Base-by-base conservation (phyloP, 106 monocot species). In the Ottelia alismoides region DNA sequence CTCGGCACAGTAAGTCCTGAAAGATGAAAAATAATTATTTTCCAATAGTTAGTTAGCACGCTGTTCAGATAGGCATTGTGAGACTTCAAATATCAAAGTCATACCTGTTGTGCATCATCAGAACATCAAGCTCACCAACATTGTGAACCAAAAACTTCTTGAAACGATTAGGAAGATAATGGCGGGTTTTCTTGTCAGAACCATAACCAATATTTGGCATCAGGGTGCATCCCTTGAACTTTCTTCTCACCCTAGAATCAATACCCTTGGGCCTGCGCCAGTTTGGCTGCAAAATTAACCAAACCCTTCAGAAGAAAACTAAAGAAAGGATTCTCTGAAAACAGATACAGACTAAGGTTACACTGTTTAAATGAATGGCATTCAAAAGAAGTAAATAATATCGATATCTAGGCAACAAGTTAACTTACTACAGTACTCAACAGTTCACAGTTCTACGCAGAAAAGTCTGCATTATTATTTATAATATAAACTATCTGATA, bases 21-120 rank as follows among this genome's bases (percentile, higher is more conserved):
- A 60, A n/a, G n/a, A n/a, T n/a, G n/a, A n/a, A n/a, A n/a, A n/a
- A n/a, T n/a, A n/a, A n/a, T n/a, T n/a, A n/a, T 3, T 28, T 20
- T 18, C 49, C 11, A 49, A 49, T 0, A 49, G 0, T 49, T 49
- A 19, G 6, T 49, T n/a, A n/a, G n/a, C n/a, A n/a, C n/a, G n/a
- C n/a, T n/a, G n/a, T n/a, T n/a, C n/a, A n/a, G n/a, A n/a, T n/a
- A n/a, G n/a, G 16, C 40, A 43, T 43, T 43, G 48, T 11, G 48
- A 49, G 3, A 20, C 10, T 16, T 7, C 16, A 43, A 7, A 7
- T 43, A 43, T 43, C 6, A 7, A 43, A 14, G 4, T 11, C 27
- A 18, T 22, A 78, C 78, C 78, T 73, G 68, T 78, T 78, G 72
- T 78, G 78, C 78, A 78, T 73, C 78, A 78, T 78, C 25, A 78